phyloP scores from a whole-genome alignment of 129 eudicot genomes.

The Daucus carota region DH1_v3.0 NC_030386.2:3352001-3352500 shows the following conservation, averaged over 20 bases:
- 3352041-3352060: neutral
- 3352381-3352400: constrained; percentile 44
- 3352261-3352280: neutral
- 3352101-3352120: constrained; percentile 19
- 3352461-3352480: neutral
- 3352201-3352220: neutral
- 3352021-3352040: neutral
- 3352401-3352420: constrained; percentile 72
- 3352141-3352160: constrained; percentile 22
- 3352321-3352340: neutral
- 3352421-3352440: constrained; percentile 38
- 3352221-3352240: neutral
- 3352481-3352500: neutral
- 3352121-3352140: neutral
- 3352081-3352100: constrained; percentile 8
- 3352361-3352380: neutral
- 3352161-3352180: neutral
- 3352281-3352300: neutral
- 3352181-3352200: neutral
- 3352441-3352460: constrained; percentile 23
- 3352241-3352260: neutral
- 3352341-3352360: neutral
- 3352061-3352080: constrained; percentile 16
- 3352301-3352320: neutral
- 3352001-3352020: neutral